These are phyloP conservation scores for Lactifluus piperatus DNA, from an alignment of 768 basidiomycete genomes.

Conservation along the genomic window DNA sequence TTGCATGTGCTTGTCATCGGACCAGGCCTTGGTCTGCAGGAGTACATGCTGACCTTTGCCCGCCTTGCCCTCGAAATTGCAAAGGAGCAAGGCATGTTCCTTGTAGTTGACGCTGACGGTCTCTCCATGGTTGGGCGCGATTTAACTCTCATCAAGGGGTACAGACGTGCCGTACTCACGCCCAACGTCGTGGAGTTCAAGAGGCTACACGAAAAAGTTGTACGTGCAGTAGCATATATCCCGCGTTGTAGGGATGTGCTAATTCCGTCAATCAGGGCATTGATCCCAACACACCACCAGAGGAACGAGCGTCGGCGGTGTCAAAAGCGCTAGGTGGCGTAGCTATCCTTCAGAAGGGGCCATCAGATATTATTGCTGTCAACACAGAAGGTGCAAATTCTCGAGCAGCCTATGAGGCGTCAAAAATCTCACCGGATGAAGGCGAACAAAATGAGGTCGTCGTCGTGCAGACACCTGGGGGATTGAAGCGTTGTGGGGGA, in stretches of 20 bases:
- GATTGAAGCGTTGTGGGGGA: slow-evolving; percentile 88
- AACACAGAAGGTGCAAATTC: slow-evolving; percentile 51
- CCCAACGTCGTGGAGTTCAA: slow-evolving; percentile 94
- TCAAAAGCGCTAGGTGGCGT: slow-evolving; percentile 77
- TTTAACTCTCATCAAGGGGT: slow-evolving; percentile 66
- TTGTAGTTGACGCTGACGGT: slow-evolving; percentile 93
- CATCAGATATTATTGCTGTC: slow-evolving; percentile 70
- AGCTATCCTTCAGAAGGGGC: slow-evolving; percentile 85
- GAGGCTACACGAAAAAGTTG: slow-evolving; percentile 67
- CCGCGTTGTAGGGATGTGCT: not conserved
- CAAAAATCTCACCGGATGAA: slow-evolving; percentile 28
- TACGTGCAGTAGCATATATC: slow-evolving; percentile 25
- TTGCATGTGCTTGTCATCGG: slow-evolving; percentile 92
- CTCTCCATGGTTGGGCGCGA: slow-evolving; percentile 78
- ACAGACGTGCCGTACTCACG: slow-evolving; percentile 80
- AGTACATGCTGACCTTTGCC: slow-evolving; percentile 83
- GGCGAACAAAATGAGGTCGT: slow-evolving; percentile 37
- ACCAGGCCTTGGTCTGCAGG: slow-evolving; percentile 87
- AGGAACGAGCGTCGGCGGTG: slow-evolving; percentile 57
- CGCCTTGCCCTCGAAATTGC: slow-evolving; percentile 70
- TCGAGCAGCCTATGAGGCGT: slow-evolving; percentile 32
- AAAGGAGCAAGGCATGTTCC: slow-evolving; percentile 60
- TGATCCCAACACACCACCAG: slow-evolving; percentile 40
- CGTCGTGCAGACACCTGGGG: slow-evolving; percentile 66
- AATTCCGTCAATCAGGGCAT: slow-evolving; percentile 31